Evolutionary conservation across 225 moss, liverwort and hornwort genomes (phyloP).

Genomic region (Thuidium tamariscinum): DNA sequence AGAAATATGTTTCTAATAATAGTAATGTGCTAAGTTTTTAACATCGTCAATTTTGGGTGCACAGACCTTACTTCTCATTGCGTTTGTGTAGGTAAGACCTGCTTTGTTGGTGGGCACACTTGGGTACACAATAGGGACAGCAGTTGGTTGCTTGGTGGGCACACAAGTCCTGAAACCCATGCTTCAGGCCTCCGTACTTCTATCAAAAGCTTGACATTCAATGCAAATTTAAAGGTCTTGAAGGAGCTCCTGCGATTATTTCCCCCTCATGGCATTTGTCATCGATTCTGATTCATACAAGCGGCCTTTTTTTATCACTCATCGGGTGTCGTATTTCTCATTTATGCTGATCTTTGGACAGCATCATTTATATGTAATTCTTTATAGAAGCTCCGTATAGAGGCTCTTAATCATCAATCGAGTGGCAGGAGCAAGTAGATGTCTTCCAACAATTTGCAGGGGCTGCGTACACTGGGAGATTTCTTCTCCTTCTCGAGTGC

Average conservation of each 20-base stretch:
- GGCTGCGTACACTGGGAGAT: not conserved
- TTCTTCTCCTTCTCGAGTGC: not conserved
- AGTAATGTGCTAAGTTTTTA: not conserved
- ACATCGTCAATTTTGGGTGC: not conserved
- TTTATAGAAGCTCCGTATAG: not conserved
- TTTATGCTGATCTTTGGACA: not conserved
- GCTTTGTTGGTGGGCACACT: conserved; percentile 90
- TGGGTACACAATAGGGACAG: conserved; percentile 85
- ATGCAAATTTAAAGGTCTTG: not conserved
- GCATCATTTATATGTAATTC: not conserved
- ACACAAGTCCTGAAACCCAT: conserved; percentile 55
- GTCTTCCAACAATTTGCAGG: not conserved
- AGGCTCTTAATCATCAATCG: not conserved
- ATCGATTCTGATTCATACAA: not conserved
- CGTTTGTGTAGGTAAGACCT: conserved; percentile 60
- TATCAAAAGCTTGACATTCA: not conserved
- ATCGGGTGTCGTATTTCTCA: not conserved
- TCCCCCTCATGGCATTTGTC: not conserved
- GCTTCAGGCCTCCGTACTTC: conserved; percentile 11
- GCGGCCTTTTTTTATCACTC: not conserved
- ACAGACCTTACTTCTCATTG: not conserved
- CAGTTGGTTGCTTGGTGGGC: conserved; percentile 70
- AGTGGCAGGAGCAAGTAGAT: not conserved
- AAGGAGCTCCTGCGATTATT: not conserved
- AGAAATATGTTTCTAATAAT: not conserved